Conservation (phyloP, 169 alveolate genomes). For the Besnoitia besnoiti region DNA sequence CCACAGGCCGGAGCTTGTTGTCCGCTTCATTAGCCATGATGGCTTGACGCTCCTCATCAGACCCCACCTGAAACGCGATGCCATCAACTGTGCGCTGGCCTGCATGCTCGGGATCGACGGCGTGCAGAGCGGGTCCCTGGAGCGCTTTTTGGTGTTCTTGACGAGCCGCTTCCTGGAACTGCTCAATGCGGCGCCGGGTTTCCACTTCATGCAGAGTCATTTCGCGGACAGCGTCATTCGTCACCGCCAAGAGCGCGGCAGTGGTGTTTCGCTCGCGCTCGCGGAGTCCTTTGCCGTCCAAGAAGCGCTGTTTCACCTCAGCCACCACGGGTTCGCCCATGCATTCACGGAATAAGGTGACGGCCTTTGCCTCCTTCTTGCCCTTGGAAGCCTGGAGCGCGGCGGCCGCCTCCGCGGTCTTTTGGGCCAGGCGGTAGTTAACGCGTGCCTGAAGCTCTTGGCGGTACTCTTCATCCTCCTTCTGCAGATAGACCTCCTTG, state of each 20-base stretch:
- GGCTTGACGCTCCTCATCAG: neutral
- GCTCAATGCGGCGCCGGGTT: neutral
- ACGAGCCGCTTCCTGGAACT: neutral
- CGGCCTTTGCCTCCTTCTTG: constrained; percentile 30
- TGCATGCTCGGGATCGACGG: neutral
- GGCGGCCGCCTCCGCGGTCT: constrained; percentile 44
- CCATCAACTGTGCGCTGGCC: neutral
- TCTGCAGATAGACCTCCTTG: constrained; percentile 46
- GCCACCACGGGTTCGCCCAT: neutral
- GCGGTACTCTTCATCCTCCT: constrained; percentile 26
- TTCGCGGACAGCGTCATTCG: constrained; percentile 8
- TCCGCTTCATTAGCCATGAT: neutral
- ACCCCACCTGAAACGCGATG: neutral
- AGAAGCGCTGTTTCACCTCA: constrained; percentile 41
- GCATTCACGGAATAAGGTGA: neutral
- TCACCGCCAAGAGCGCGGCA: neutral
- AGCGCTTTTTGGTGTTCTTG: neutral
- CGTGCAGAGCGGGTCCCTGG: neutral
- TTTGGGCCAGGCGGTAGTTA: neutral
- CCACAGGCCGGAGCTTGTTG: neutral
- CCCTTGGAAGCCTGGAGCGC: constrained; percentile 45
- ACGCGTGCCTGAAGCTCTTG: constrained; percentile 49
- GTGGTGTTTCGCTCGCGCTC: neutral
- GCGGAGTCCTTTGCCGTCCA: constrained; percentile 47
- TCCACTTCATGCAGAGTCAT: neutral